Evolutionary conservation across 2,329 filamentous ascomycete genomes (phyloP).

Genomic region (Colletotrichum graminicola): DNA sequence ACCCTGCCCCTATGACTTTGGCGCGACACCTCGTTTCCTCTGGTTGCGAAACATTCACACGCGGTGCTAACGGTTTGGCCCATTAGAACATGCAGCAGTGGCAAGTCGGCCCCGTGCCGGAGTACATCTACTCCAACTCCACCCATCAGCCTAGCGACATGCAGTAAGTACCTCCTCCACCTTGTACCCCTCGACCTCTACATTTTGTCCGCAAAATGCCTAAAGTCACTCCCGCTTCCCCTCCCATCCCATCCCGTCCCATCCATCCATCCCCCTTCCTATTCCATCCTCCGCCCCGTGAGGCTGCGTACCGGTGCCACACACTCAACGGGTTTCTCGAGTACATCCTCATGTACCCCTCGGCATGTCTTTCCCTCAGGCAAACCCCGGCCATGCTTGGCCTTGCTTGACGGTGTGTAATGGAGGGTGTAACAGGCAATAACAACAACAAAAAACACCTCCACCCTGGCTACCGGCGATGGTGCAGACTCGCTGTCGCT

Average conservation of each 20-base stretch:
- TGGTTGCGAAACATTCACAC: constrained; percentile 33
- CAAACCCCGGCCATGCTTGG: constrained; percentile 32
- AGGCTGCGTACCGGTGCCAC: constrained; percentile 32
- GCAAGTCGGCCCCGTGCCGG: constrained; percentile 71
- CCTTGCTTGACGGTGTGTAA: constrained; percentile 21
- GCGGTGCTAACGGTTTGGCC: constrained; percentile 40
- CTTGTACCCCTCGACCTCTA: constrained; percentile 46
- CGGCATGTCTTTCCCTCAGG: constrained; percentile 25
- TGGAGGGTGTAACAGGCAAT: constrained; percentile 39
- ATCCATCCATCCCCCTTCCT: constrained; percentile 46
- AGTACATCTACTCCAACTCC: constrained; percentile 67
- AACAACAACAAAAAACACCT: constrained; percentile 11
- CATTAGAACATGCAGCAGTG: constrained; percentile 70
- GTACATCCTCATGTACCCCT: constrained; percentile 37
- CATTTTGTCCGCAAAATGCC: constrained; percentile 1
- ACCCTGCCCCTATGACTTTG: constrained; percentile 35
- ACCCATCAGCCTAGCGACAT: constrained; percentile 67
- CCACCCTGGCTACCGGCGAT: constrained; percentile 4
- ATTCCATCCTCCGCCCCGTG: constrained; percentile 44
- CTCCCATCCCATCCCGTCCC: constrained; percentile 1
- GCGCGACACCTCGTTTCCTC: constrained; percentile 36
- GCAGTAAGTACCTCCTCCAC: constrained; percentile 65
- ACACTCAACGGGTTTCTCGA: constrained; percentile 16
- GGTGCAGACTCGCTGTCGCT: constrained; percentile 13
- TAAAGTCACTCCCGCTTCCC: constrained; percentile 35